Conservation (phyloP, 495 filamentous ascomycete species). For the Symbiotaphrina buchneri region DNA sequence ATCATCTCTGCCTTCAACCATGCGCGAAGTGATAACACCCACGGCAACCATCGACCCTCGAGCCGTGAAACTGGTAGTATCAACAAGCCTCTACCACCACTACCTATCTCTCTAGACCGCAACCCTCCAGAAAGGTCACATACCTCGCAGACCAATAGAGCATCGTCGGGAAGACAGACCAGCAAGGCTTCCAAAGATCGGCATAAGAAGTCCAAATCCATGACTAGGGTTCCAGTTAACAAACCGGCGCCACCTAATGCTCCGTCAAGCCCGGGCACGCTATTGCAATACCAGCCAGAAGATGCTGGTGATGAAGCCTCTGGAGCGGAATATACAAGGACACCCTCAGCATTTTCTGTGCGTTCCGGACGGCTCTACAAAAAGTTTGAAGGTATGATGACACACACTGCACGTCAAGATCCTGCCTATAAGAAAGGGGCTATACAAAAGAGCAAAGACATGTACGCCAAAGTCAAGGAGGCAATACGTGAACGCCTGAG, state of each 20-base stretch:
- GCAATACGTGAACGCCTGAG: conserved; percentile 1
- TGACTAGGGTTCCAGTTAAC: background rate
- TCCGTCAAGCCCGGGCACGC: too few species aligned
- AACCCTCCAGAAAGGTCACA: background rate
- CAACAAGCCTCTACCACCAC: conserved; percentile 1
- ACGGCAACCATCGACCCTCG: background rate
- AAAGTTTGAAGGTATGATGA: background rate
- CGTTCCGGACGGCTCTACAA: background rate
- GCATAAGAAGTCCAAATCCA: background rate
- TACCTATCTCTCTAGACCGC: too few species aligned
- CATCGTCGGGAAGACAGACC: background rate
- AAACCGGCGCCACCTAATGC: background rate
- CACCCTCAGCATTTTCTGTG: background rate
- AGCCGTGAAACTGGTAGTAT: background rate
- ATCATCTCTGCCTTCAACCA: background rate
- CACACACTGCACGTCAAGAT: background rate
- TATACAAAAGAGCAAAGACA: conserved; percentile 1
- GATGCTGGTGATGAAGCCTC: too few species aligned
- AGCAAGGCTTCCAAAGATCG: background rate
- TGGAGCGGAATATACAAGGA: background rate
- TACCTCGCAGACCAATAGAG: background rate
- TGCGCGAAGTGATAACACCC: too few species aligned
- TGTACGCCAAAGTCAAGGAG: conserved; percentile 2
- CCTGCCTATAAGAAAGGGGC: background rate
- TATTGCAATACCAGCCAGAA: too few species aligned